phyloP scores from a whole-genome alignment of 495 filamentous ascomycete genomes.

The Daldinia decipiens region DNA sequence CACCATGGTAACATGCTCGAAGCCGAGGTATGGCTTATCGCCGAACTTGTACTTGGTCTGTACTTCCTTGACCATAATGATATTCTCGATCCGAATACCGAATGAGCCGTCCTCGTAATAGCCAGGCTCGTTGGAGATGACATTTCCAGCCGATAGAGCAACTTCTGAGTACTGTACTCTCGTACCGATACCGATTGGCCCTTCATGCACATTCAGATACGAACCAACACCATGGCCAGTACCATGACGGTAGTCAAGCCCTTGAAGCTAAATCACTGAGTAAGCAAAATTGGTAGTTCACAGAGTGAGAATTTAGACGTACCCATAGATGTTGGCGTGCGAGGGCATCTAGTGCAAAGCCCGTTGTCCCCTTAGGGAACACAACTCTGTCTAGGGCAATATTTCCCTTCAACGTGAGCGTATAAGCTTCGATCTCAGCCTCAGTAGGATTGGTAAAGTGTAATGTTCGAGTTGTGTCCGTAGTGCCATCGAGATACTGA shows the following conservation, averaged over 20 bases:
- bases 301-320: constrained; percentile 33
- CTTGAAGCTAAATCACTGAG: constrained; percentile 66
- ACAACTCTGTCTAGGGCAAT: constrained; percentile 87
- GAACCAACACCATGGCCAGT: constrained; percentile 97
- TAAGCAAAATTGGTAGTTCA: constrained; percentile 8
- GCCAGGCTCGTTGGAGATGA: constrained; percentile 94
- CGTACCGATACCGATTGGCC: constrained; percentile 95
- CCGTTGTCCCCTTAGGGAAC: constrained; percentile 94
- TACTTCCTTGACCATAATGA: constrained; percentile 88
- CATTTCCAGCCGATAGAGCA: constrained; percentile 87
- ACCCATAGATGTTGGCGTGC: constrained; percentile 94
- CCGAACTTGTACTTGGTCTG: constrained; percentile 88
- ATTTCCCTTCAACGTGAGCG: constrained; percentile 94
- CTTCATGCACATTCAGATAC: constrained; percentile 94
- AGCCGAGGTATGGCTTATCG: constrained; percentile 91
- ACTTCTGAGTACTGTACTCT: constrained; percentile 92
- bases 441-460: constrained; percentile 90
- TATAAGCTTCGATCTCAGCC: constrained; percentile 91
- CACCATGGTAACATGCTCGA: constrained; percentile 97
- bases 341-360: constrained; percentile 88
- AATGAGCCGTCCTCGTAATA: constrained; percentile 98
- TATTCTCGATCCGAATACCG: constrained; percentile 97
- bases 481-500: constrained; percentile 95
- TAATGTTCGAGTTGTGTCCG: constrained; percentile 92
- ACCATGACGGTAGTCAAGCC: constrained; percentile 94